Evolutionary conservation across 2,329 filamentous ascomycete genomes (phyloP).

Genomic region (Aspergillus piperis): DNA sequence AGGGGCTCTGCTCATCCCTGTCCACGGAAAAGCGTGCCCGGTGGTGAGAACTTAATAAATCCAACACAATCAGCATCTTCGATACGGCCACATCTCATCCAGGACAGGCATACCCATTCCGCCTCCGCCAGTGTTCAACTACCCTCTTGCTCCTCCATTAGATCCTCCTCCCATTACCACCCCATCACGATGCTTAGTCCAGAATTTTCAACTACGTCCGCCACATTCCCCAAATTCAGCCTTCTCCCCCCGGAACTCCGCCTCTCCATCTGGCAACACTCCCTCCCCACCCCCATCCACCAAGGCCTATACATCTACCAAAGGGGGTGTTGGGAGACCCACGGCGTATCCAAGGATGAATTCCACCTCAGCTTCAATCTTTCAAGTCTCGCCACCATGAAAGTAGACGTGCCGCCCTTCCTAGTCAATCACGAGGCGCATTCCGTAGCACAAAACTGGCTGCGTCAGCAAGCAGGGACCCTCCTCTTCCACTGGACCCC

Average conservation of each 20-base stretch:
- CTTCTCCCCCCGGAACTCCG: background rate
- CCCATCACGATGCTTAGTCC: no score
- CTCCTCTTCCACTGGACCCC: background rate
- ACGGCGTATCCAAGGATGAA: background rate
- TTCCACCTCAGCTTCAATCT: background rate
- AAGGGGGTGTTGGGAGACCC: background rate
- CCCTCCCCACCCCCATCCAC: background rate
- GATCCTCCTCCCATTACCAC: fast-evolving
- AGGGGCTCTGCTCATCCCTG: no score
- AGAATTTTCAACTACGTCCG: background rate
- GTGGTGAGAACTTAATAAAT: no score
- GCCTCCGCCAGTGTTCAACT: no score
- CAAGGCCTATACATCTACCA: background rate
- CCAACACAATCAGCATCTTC: no score
- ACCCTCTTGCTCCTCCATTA: no score
- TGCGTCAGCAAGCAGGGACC: background rate
- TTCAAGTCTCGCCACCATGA: background rate
- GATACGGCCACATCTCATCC: no score
- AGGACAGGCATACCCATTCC: no score
- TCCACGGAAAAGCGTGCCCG: no score
- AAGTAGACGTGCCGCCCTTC: background rate
- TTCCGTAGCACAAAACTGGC: background rate
- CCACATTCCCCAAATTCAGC: background rate
- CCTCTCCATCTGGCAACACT: background rate
- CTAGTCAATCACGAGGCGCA: background rate